phyloP scores from a whole-genome alignment of 2,329 filamentous ascomycete genomes.

The Chalaropsis thielavioides region DNA sequence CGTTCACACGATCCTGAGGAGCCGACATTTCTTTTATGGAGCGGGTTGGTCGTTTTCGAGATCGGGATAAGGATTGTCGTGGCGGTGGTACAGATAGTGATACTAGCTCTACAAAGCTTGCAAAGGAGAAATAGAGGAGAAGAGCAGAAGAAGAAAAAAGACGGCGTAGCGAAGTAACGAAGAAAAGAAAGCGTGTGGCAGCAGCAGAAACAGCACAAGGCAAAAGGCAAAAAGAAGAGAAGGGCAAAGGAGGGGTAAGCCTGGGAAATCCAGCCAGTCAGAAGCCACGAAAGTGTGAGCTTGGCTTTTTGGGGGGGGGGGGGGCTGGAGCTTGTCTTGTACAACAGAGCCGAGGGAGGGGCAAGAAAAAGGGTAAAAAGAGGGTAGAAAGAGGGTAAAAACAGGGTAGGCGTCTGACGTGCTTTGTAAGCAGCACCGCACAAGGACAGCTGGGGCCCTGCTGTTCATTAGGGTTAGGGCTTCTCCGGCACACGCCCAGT shows the following conservation, averaged over 20 bases:
- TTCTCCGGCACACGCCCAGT: too few relatives aligned
- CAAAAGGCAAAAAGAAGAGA: neutral
- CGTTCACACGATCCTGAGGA: slow-evolving; percentile 61
- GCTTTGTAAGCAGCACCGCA: too few relatives aligned
- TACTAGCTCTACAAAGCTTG: slow-evolving; percentile 20
- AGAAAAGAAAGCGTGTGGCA: slow-evolving; percentile 26
- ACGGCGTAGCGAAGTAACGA: slow-evolving; percentile 19
- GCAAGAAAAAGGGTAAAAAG: neutral
- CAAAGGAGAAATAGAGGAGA: slow-evolving; percentile 13
- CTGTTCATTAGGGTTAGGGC: too few relatives aligned
- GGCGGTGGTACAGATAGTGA: slow-evolving; percentile 1
- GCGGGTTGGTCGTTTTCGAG: neutral
- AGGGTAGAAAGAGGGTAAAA: too few relatives aligned
- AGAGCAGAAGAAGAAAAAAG: slow-evolving; percentile 21
- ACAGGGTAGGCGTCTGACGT: too few relatives aligned
- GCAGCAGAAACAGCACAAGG: slow-evolving; percentile 16
- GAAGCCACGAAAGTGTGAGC: neutral
- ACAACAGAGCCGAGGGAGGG: neutral
- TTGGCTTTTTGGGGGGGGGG: neutral
- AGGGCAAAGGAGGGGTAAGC: slow-evolving; percentile 6
- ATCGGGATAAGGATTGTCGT: neutral
- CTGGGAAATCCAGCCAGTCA: neutral
- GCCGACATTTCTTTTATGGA: slow-evolving; percentile 45
- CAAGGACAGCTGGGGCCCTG: too few relatives aligned
- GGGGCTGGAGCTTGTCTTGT: neutral